phyloP scores from a whole-genome alignment of 2,329 filamentous ascomycete species.

The Xylariaceae sp. region DNA sequence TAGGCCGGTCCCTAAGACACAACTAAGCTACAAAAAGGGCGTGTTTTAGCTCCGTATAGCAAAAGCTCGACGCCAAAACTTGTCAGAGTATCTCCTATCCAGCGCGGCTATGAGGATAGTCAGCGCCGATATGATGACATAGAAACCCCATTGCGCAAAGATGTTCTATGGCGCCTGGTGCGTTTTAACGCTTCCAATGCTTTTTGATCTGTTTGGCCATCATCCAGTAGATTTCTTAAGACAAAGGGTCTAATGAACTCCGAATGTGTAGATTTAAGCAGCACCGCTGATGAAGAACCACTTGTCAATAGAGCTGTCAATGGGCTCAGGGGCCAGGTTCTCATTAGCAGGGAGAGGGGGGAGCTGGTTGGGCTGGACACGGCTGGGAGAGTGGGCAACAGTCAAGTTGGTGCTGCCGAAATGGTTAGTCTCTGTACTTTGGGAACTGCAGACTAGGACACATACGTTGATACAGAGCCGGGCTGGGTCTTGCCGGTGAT shows the following conservation, averaged over 20 bases:
- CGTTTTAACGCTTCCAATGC: background rate
- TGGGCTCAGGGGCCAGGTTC: conserved; percentile 77
- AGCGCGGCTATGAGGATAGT: background rate
- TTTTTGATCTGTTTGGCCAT: background rate
- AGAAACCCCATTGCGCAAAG: background rate
- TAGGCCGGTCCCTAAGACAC: background rate
- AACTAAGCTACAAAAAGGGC: background rate
- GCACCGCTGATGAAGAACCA: conserved; percentile 99
- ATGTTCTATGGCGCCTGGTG: background rate
- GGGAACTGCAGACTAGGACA: conserved; percentile 22
- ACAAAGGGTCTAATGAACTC: background rate
- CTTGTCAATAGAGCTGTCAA: conserved; percentile 97
- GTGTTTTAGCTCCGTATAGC: background rate
- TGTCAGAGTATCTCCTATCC: background rate
- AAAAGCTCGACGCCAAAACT: background rate
- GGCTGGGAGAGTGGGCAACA: conserved; percentile 66
- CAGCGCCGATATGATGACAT: background rate
- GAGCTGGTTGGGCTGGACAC: conserved; percentile 63
- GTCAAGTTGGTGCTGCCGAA: conserved; percentile 69
- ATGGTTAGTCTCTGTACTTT: conserved; percentile 16
- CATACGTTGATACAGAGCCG: conserved; percentile 77
- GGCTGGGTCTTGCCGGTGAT: conserved; percentile 81
- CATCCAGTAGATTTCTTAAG: background rate
- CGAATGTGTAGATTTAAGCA: conserved; percentile 46
- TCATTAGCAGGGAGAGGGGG: conserved; percentile 72